Evolutionary conservation across 2,329 filamentous ascomycete genomes (phyloP).

Genomic region (Ceratocystiopsis sp.): DNA sequence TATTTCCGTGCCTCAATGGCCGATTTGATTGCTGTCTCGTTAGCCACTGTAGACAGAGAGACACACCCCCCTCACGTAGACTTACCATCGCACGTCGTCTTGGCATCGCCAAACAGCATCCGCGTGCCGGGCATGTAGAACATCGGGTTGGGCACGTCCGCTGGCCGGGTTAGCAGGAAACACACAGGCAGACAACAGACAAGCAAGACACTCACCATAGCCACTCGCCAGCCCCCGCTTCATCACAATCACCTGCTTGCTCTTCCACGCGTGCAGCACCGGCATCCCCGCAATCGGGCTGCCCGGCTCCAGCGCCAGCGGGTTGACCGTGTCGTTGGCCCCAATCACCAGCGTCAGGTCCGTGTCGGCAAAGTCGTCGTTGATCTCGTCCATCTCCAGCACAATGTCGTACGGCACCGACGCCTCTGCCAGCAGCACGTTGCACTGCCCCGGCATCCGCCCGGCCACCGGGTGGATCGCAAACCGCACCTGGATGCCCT

Average conservation of each 20-base stretch:
- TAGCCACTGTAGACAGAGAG: not conserved
- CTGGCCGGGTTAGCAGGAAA: slow-evolving; percentile 20
- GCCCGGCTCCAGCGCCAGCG: slow-evolving; percentile 68
- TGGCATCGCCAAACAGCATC: slow-evolving; percentile 88
- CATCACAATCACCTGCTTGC: slow-evolving; percentile 85
- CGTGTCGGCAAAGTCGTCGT: slow-evolving; percentile 75
- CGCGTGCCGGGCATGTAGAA: slow-evolving; percentile 79
- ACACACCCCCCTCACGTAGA: slow-evolving; percentile 2
- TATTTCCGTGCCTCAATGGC: slow-evolving; percentile 13
- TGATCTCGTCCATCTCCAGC: slow-evolving; percentile 91
- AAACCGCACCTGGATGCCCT: slow-evolving; percentile 68
- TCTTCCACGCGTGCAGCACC: slow-evolving; percentile 84
- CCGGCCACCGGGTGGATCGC: slow-evolving; percentile 83
- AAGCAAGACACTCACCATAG: slow-evolving; percentile 33
- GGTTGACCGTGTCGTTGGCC: slow-evolving; percentile 85
- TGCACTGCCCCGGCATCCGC: slow-evolving; percentile 86
- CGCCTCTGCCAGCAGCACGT: slow-evolving; percentile 76
- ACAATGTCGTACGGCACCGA: slow-evolving; percentile 84
- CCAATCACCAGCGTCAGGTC: slow-evolving; percentile 81
- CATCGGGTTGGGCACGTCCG: slow-evolving; percentile 86
- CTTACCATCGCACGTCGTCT: slow-evolving; percentile 63
- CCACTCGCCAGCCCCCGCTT: slow-evolving; percentile 80
- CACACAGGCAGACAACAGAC: not conserved
- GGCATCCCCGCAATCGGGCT: slow-evolving; percentile 85
- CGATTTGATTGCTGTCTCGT: slow-evolving; percentile 15